Evolutionary conservation across 2,329 filamentous ascomycete species (phyloP).

Genomic region (Neodidymelliopsis sp.): DNA sequence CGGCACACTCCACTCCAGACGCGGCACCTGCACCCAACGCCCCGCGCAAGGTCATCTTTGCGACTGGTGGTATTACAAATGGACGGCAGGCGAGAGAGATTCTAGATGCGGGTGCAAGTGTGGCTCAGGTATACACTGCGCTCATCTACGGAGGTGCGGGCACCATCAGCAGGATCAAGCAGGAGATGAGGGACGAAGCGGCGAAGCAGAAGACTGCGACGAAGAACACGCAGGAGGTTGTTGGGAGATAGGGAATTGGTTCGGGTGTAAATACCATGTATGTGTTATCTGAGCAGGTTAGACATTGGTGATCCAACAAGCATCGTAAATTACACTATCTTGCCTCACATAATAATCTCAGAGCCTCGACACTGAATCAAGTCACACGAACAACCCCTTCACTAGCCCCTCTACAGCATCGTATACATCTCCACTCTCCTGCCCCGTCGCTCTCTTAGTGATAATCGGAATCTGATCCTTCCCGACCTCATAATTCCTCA

Average conservation of each 20-base stretch:
- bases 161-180: slow-evolving; percentile 64
- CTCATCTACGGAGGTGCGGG: slow-evolving; percentile 69
- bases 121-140: slow-evolving; percentile 91
- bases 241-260: slow-evolving; percentile 3
- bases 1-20: slow-evolving; percentile 25
- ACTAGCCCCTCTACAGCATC: slow-evolving; percentile 55
- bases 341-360: not conserved
- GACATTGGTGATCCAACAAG: too few relatives aligned
- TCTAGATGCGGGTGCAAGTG: slow-evolving; percentile 86
- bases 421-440: slow-evolving; percentile 53
- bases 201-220: slow-evolving; percentile 33
- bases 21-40: slow-evolving; percentile 34
- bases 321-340: not conserved
- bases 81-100: slow-evolving; percentile 83
- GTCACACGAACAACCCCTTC: slow-evolving; percentile 49
- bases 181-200: slow-evolving; percentile 56
- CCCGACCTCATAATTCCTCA: slow-evolving; percentile 56
- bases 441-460: slow-evolving; percentile 53
- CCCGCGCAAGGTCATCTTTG: slow-evolving; percentile 82
- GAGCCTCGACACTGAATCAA: not conserved
- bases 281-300: too few relatives aligned
- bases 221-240: slow-evolving; percentile 16
- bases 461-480: slow-evolving; percentile 54
- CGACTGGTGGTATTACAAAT: slow-evolving; percentile 89
- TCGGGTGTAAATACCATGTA: too few relatives aligned